phyloP scores from a whole-genome alignment of 129 eudicot species.

The Chrysanthemum seticuspe region DNA sequence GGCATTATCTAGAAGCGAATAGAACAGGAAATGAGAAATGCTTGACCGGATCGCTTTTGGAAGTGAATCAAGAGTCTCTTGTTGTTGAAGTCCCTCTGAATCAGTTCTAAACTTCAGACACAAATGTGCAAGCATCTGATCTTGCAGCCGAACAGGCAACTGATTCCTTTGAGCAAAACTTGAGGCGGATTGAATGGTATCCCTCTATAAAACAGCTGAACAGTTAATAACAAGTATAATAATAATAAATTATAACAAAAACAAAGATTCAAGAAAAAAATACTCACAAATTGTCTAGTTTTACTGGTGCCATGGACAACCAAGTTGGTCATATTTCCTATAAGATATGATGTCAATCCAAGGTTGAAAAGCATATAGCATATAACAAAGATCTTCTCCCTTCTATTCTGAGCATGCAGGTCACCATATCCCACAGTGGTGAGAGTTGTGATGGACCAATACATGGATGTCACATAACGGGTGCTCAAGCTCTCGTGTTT shows the following conservation, averaged over 20 bases:
- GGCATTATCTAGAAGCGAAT: conserved; percentile 55
- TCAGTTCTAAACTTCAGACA: conserved; percentile 57
- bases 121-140: conserved; percentile 69
- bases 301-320: conserved; percentile 73
- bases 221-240: neutral
- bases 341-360: conserved; percentile 57
- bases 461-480: conserved; percentile 49
- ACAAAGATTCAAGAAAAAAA: neutral
- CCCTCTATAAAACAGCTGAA: conserved; percentile 38
- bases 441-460: conserved; percentile 76
- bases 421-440: conserved; percentile 79
- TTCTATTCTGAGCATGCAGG: conserved; percentile 57
- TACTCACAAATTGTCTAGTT: conserved; percentile 72
- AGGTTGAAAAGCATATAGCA: conserved; percentile 71
- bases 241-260: neutral
- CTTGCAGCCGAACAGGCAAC: conserved; percentile 54
- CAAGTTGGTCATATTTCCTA: conserved; percentile 89
- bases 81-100: conserved; percentile 74
- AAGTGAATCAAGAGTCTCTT: conserved; percentile 65
- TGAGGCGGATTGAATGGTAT: conserved; percentile 65
- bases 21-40: conserved; percentile 57
- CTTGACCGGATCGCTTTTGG: conserved; percentile 73
- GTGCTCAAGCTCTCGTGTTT: conserved; percentile 27
- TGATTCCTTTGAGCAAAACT: conserved; percentile 69
- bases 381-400: conserved; percentile 59